Percentiles rank a stretch among this genome's conserved stretches.
These are phyloP conservation scores for Coleophoma cylindrospora DNA, from an alignment of 2,329 filamentous ascomycete species.

Conservation along the genomic window DNA sequence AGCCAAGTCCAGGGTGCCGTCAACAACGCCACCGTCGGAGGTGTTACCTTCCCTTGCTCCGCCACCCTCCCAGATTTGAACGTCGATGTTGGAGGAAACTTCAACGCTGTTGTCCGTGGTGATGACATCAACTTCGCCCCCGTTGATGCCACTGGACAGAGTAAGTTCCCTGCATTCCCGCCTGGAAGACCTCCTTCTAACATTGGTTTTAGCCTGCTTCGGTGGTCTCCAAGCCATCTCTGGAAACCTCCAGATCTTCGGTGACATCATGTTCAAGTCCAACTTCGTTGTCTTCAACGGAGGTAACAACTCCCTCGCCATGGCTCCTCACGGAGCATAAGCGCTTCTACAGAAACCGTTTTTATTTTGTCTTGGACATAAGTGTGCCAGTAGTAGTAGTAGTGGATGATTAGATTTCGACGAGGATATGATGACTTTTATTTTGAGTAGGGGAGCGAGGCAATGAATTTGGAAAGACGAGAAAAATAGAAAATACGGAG, in stretches of 20 bases:
- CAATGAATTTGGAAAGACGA: too few relatives aligned
- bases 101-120: slow-evolving; percentile 39
- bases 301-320: slow-evolving; percentile 47
- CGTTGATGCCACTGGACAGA: slow-evolving; percentile 36
- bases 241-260: slow-evolving; percentile 54
- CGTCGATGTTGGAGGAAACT: slow-evolving; percentile 31
- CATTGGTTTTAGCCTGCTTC: slow-evolving; percentile 48
- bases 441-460: too few relatives aligned
- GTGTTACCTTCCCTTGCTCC: slow-evolving; percentile 32
- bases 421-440: too few relatives aligned
- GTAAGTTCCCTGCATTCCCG: slow-evolving; percentile 32
- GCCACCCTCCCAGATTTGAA: slow-evolving; percentile 28
- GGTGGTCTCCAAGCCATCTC: slow-evolving; percentile 61
- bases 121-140: slow-evolving; percentile 46
- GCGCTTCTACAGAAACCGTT: too few relatives aligned
- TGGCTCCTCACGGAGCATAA: slow-evolving; percentile 31
- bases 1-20: slow-evolving; percentile 28
- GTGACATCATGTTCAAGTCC: slow-evolving; percentile 57
- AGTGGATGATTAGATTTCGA: too few relatives aligned
- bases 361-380: too few relatives aligned
- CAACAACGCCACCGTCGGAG: slow-evolving; percentile 28
- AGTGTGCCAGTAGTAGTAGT: too few relatives aligned
- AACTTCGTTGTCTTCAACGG: slow-evolving; percentile 54
- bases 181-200: slow-evolving; percentile 1
- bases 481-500: too few relatives aligned